Conservation (phyloP, 2,329 filamentous ascomycete genomes). For the Aspergillus proliferans region DNA sequence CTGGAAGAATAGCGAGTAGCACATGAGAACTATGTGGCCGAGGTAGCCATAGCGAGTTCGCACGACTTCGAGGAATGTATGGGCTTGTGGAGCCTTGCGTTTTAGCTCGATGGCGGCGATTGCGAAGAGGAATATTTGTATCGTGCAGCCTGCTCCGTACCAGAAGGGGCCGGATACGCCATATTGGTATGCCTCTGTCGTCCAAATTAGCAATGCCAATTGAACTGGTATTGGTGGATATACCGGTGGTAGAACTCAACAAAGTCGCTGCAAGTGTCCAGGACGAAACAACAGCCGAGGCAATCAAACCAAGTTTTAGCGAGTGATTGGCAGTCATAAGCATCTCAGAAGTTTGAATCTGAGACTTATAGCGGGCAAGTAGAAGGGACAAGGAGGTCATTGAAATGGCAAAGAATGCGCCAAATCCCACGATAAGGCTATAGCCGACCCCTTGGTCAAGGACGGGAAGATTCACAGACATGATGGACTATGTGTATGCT, state of each 20-base stretch:
- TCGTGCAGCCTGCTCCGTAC: constrained; percentile 64
- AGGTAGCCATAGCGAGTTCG: constrained; percentile 67
- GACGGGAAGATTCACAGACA: too few species aligned
- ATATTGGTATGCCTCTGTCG: constrained; percentile 74
- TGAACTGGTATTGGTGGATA: too few species aligned
- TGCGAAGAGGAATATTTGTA: constrained; percentile 83
- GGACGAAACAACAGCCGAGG: constrained; percentile 81
- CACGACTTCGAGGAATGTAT: constrained; percentile 73
- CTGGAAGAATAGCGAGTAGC: constrained; percentile 77
- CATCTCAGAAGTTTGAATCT: constrained; percentile 81
- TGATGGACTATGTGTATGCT: too few species aligned
- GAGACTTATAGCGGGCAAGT: constrained; percentile 55
- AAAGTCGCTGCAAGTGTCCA: constrained; percentile 91
- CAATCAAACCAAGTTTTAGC: constrained; percentile 82
- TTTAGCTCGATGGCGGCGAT: constrained; percentile 88
- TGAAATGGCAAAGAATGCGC: constrained; percentile 66
- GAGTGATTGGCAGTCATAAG: constrained; percentile 86
- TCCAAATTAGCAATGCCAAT: constrained; percentile 19
- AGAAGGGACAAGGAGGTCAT: constrained; percentile 51
- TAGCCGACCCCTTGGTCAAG: constrained; percentile 62
- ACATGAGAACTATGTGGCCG: constrained; percentile 72
- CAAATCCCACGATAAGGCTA: constrained; percentile 69
- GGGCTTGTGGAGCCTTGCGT: constrained; percentile 76
- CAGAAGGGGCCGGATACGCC: constrained; percentile 61
- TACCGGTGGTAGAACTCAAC: constrained; percentile 51